Base-by-base conservation (phyloP, 169 alveolate genomes). In the Eimeria praecox region DNA sequence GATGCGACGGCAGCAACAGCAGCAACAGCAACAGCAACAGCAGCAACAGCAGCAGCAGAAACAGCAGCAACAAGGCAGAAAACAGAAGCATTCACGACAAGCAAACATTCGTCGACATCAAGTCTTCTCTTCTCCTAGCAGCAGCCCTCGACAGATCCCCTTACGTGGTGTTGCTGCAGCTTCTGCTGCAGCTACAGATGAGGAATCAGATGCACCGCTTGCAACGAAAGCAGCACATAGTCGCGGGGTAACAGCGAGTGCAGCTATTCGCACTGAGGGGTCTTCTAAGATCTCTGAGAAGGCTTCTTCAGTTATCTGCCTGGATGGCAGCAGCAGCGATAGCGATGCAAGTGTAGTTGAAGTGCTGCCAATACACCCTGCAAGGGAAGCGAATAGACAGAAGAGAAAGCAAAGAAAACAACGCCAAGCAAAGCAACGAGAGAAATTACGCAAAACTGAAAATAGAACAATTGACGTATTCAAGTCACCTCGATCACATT, bases 241-340 rank as follows among this genome's bases (percentile, higher is more conserved):
- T 14, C 38, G 5, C 38, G 27, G 27, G 42, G 86, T 27, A 44
- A 10, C n/a, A n/a, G n/a, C n/a, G n/a, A 35, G 64, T 2, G 3
- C 82, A 71, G 22, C 82, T 10, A 46, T 20, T 22, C 69, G n/a
- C 40, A 71, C 46, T 12, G 22, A 22, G 22, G 82, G 6, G 46
- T 71, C 82, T 8, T 8, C 40, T 27, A 46, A 71, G n/a, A 1
- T 46, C 46, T 30, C 46, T 14, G 82, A 71, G 30, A 71, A 30
- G 82, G 56, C 49, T 33, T 30, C 90, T 24, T n/a, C 71, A 0
- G 40, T 83, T 44, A 83, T 83, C 20, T 49, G 56, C 75, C 54
- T 83, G 30, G 77, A 33, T 54, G 77, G 62, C 33, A 73, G 82
- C 27, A 71, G 85, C 91, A 83, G 91, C 64, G 91, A 52, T 54